Conservation (phyloP, 495 filamentous ascomycete genomes). For the Paragyromitra xinjiangensis region DNA sequence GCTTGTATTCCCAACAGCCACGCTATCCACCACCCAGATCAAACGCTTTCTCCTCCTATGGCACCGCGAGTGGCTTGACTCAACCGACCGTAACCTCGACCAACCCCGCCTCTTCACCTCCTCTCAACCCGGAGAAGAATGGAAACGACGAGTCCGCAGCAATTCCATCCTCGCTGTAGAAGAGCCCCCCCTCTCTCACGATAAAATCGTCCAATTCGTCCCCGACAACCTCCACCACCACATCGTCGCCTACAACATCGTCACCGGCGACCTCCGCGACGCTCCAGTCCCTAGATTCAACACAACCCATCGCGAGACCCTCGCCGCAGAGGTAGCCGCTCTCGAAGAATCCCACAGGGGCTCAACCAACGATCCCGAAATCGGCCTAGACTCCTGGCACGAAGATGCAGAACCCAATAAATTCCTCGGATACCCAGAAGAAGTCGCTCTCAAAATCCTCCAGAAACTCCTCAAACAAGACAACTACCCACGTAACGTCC, state of each 20-base stretch:
- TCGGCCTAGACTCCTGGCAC: slow-evolving; percentile 9
- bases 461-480: slow-evolving; percentile 49
- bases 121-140: slow-evolving; percentile 21
- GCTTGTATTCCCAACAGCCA: slow-evolving; percentile 49
- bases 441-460: slow-evolving; percentile 27
- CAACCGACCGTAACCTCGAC: slow-evolving; percentile 5
- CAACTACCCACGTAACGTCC: slow-evolving; percentile 49
- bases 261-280: slow-evolving; percentile 43
- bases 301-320: neutral
- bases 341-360: neutral
- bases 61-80: slow-evolving; percentile 45
- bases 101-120: slow-evolving; percentile 3
- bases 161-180: slow-evolving; percentile 41
- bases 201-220: slow-evolving; percentile 30
- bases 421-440: slow-evolving; percentile 43
- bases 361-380: neutral
- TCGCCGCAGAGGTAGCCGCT: neutral
- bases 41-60: slow-evolving; percentile 34
- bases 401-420: slow-evolving; percentile 3
- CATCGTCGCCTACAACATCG: slow-evolving; percentile 51
- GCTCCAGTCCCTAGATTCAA: slow-evolving; percentile 45
- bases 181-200: slow-evolving; percentile 23
- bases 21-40: slow-evolving; percentile 37
- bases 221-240: slow-evolving; percentile 52
- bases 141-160: slow-evolving; percentile 34